Percentiles rank a stretch among this genome's conserved stretches.
Conservation (phyloP, 805 yeast genomes). For the Candida tallmaniae region DNA sequence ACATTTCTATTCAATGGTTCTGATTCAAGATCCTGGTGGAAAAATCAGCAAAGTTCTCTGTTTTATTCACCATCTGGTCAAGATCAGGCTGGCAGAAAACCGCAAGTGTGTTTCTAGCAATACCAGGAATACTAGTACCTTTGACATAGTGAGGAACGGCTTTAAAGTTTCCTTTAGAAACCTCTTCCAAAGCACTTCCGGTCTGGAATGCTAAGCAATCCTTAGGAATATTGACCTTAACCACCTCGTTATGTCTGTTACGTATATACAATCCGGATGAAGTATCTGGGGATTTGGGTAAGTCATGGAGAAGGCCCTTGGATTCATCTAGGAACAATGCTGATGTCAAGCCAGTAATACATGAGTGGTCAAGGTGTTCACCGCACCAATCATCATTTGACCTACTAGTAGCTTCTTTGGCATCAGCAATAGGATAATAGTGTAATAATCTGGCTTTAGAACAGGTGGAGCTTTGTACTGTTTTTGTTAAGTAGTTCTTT, state of each 20-base stretch:
- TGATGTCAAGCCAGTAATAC: constrained; percentile 55
- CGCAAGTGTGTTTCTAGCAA: constrained; percentile 54
- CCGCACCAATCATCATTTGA: constrained; percentile 52
- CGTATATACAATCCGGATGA: constrained; percentile 49
- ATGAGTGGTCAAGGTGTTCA: constrained; percentile 56
- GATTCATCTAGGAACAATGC: constrained; percentile 46
- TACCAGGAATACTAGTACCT: constrained; percentile 30
- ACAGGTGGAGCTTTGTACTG: constrained; percentile 46
- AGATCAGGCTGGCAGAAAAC: constrained; percentile 60
- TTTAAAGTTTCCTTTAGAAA: constrained; percentile 44
- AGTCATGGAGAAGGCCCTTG: constrained; percentile 14
- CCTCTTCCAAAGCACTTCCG: constrained; percentile 51
- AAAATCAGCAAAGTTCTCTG: constrained; percentile 47
- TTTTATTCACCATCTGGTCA: constrained; percentile 41
- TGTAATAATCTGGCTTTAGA: constrained; percentile 57
- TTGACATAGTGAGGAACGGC: constrained; percentile 58
- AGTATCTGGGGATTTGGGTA: constrained; percentile 39
- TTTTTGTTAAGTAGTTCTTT: constrained; percentile 35
- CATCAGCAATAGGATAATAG: constrained; percentile 37
- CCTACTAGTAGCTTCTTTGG: background rate
- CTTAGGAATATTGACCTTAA: constrained; percentile 49
- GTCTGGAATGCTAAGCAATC: constrained; percentile 60
- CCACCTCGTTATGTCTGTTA: constrained; percentile 38
- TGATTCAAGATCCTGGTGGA: constrained; percentile 36
- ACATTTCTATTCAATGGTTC: constrained; percentile 30